Evolutionary conservation across 805 yeast species (phyloP).

Genomic region (Grigorovia transvaalensis): DNA sequence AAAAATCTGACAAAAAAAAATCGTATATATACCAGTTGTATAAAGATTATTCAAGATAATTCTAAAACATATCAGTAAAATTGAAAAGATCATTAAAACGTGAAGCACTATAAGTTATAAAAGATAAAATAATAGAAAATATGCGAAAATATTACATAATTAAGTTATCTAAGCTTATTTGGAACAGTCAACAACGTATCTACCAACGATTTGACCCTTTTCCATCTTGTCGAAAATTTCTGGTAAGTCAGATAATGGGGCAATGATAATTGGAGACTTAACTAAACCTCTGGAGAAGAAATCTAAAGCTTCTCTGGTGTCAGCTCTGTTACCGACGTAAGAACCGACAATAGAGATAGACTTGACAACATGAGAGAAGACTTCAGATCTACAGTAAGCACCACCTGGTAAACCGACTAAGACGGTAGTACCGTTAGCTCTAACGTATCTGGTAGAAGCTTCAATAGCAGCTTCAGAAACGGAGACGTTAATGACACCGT

Average conservation of each 20-base stretch:
- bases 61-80: not conserved
- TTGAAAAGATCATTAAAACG: not conserved
- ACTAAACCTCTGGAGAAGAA: constrained; percentile 65
- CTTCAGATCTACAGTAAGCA: constrained; percentile 37
- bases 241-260: constrained; percentile 63
- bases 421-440: constrained; percentile 51
- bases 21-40: not conserved
- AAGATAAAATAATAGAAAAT: constrained; percentile 3
- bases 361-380: constrained; percentile 40
- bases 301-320: constrained; percentile 56
- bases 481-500: constrained; percentile 58
- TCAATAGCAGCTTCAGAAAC: constrained; percentile 44
- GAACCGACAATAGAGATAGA: constrained; percentile 40
- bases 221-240: constrained; percentile 67
- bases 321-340: constrained; percentile 44
- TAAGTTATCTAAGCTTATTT: constrained; percentile 32
- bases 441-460: constrained; percentile 41
- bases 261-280: constrained; percentile 63
- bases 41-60: not conserved
- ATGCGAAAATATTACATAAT: constrained; percentile 1
- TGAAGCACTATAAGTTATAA: not conserved
- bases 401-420: constrained; percentile 52
- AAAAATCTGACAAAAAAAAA: no score
- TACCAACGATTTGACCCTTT: constrained; percentile 75
- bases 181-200: constrained; percentile 74